These are phyloP conservation scores for Rosa lucieae DNA, from an alignment of 306 rosid species.

Conservation along the genomic window DNA sequence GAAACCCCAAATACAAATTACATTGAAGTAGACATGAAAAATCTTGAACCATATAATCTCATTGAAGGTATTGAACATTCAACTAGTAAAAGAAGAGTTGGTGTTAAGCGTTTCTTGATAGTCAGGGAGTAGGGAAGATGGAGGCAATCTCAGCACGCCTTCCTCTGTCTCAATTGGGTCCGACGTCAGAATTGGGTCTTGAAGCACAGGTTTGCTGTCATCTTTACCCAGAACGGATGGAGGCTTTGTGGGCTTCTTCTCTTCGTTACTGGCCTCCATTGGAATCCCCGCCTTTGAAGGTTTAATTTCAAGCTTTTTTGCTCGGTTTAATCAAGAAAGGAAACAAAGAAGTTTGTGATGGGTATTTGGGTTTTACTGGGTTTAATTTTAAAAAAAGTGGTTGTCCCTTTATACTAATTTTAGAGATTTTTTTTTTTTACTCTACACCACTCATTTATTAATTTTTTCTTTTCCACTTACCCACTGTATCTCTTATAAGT, in stretches of 20 bases:
- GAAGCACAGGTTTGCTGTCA: conserved; percentile 78
- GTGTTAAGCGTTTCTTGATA: not conserved
- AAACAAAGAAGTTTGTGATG: no score
- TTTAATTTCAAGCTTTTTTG: conserved; percentile 28
- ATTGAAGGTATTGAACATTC: not conserved
- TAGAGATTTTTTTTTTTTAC: no score
- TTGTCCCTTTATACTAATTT: no score
- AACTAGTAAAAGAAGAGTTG: not conserved
- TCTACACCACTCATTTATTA: no score
- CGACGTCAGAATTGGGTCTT: conserved; percentile 82
- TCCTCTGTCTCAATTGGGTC: conserved; percentile 85
- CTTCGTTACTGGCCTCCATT: conserved; percentile 24
- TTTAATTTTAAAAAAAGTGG: no score
- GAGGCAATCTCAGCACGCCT: conserved; percentile 49
- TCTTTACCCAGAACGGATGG: conserved; percentile 67
- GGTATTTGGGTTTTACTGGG: no score
- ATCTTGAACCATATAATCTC: not conserved
- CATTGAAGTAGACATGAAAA: not conserved
- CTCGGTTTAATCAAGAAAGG: no score
- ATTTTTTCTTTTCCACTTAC: no score
- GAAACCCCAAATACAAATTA: not conserved
- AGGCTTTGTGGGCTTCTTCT: conserved; percentile 48
- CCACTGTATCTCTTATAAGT: no score
- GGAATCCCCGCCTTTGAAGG: conserved; percentile 37
- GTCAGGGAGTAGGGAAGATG: conserved; percentile 35